Evolutionary conservation across 202 grass and related monocot species (phyloP), one percentile per base, ranked within the genome.

Genomic region (Digitaria exilis): DNA sequence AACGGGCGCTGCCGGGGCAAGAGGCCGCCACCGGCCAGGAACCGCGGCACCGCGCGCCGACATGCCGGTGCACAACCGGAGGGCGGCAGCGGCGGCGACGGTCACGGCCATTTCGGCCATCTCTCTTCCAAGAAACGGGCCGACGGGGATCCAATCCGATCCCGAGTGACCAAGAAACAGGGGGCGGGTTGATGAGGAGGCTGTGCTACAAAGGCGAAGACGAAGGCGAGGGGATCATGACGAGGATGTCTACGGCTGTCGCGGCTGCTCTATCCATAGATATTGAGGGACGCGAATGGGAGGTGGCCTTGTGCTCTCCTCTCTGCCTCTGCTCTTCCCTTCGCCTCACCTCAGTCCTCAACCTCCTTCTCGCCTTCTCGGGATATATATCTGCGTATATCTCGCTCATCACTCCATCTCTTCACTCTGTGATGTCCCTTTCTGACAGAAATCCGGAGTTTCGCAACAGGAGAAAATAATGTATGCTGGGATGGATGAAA

Each of bases 231-330:
- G 79, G 73, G 59, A 90, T 83, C 88, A 86, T 83, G 83, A 67
- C 79, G 73, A 90, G 4, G 60, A 90, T 86, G 65, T 86, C 88
- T 90, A 66, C 49, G 88, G 88, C 84, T 90, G 79, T 83, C 79
- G 84, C 79, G 74, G 61, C 50, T 32, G 88, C 74, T 90, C 83
- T 90, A 90, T 90, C 88, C 84, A 83, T 79, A 79, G 69, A 88
- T 58, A 49, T 4, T 66, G 9, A 48, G 30, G 73, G 66, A 16
- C 16, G 75, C 48, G 64, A 88, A 84, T 24, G 81, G 86, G 75
- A 80, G 80, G 67, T 88, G 69, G 66, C 24, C 81, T 79, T 1
- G 34, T 79, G 75, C 48, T 73, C 37, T 65, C n/a, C 49, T 64
- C 78, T 67, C 78, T 18, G 35, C 75, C 78, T 67, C 78, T 18